These are phyloP conservation scores for Funneliformis caledonium DNA, from an alignment of 371 early-diverging fungal species.

Conservation along the genomic window DNA sequence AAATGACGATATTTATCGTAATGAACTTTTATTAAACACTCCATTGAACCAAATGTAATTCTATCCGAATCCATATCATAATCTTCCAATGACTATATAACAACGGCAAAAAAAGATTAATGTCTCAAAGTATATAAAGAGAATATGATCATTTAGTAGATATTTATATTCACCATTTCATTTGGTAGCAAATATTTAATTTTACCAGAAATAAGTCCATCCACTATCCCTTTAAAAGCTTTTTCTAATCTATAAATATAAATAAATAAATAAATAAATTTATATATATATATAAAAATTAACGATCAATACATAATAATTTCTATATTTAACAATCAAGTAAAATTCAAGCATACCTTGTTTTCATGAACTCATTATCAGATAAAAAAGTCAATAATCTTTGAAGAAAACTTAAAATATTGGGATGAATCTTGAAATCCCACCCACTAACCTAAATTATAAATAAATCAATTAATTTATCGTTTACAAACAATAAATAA, in stretches of 20 bases:
- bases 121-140: neutral
- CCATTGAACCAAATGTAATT: neutral
- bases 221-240: neutral
- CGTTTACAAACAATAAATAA: neutral
- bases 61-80: neutral
- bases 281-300: too few relatives aligned
- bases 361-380: neutral
- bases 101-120: neutral
- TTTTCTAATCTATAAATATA: neutral
- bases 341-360: neutral
- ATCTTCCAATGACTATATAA: neutral
- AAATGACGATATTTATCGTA: neutral
- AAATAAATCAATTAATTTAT: too few relatives aligned
- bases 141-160: neutral
- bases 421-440: neutral
- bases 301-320: too few relatives aligned
- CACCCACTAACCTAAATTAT: neutral
- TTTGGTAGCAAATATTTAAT: slow-evolving; percentile 1
- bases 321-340: too few relatives aligned
- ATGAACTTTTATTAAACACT: neutral
- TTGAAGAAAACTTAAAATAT: neutral
- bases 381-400: neutral
- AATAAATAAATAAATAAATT: too few relatives aligned
- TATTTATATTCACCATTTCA: neutral
- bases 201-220: neutral